Evolutionary conservation across 345 rosid genomes (phyloP), one percentile per base, ranked within the genome.

Genomic region (Salix exigua): DNA sequence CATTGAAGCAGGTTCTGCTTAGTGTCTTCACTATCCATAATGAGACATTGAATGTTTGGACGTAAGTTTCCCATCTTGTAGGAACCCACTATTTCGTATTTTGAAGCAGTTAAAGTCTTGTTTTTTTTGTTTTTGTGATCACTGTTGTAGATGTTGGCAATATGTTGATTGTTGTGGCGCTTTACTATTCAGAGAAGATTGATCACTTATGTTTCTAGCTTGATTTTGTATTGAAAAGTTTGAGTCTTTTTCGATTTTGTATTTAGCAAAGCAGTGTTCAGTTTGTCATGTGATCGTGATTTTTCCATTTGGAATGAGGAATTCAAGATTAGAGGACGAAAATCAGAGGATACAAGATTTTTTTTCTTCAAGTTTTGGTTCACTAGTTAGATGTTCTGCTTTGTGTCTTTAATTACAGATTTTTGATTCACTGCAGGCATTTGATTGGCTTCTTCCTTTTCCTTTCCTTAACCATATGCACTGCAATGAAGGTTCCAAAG

Each of bases 391-490:
- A 65, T 35, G 38, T 68, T 71, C 55, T 72, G 23, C 38, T 66
- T 10, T 58, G 42, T 5, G 50, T 73, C 40, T 38, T 42, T 68
- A 71, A 31, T 58, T 19, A 38, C 17, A 67, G 44, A 70, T 67
- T 70, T 48, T 0, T 37, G 63, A 42, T 70, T 79, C 26, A 50
- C 48, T 85, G 91, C 91, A 95, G 99, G 87, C 99, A 95, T 87
- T 86, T 95, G 89, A 91, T 95, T 81, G 99, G 99, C n/a, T 95
- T 95, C 86, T 95, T 95, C 85, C 73, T 95, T 78, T 95, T 95
- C 86, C 93, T 95, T 72, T 82, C 96, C 68, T 88, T 95, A 35
- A 91, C 99, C 18, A 88, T 93, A 79, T 95, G 91, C 79, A 91
- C 98, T 55, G 99, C 99, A 5, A 86, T 60, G 72, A 89, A 85